phyloP scores from a whole-genome alignment of 225 moss, liverwort and hornwort species.

The Antitrichia curtipendula region DNA sequence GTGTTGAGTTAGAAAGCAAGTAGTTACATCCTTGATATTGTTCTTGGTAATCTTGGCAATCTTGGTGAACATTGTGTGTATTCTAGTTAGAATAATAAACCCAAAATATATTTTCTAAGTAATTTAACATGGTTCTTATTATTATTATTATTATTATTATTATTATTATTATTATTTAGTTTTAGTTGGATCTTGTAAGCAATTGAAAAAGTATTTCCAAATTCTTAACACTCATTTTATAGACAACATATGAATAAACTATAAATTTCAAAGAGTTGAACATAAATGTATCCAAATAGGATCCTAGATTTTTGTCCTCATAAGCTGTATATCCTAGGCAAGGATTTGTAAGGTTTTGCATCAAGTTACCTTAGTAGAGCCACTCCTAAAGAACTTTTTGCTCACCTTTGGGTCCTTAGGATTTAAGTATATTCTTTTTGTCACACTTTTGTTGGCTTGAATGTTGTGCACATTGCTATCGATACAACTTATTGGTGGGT shows the following conservation, averaged over 20 bases:
- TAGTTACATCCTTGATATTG: neutral
- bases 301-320: neutral
- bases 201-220: neutral
- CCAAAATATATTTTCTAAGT: neutral
- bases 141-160: neutral
- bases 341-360: neutral
- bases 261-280: neutral
- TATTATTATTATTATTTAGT: neutral
- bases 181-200: neutral
- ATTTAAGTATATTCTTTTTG: neutral
- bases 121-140: neutral
- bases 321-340: neutral
- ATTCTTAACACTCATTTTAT: neutral
- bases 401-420: neutral
- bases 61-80: neutral
- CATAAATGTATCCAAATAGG: neutral
- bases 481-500: neutral
- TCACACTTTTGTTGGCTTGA: neutral
- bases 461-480: neutral
- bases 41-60: neutral
- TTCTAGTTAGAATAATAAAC: neutral
- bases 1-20: neutral
- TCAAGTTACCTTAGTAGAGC: neutral
- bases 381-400: neutral
- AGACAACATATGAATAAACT: neutral